Evolutionary conservation across 208 protist genomes (phyloP), one percentile per base, ranked within the genome.

Genomic region (Leishmania martiniquensis): DNA sequence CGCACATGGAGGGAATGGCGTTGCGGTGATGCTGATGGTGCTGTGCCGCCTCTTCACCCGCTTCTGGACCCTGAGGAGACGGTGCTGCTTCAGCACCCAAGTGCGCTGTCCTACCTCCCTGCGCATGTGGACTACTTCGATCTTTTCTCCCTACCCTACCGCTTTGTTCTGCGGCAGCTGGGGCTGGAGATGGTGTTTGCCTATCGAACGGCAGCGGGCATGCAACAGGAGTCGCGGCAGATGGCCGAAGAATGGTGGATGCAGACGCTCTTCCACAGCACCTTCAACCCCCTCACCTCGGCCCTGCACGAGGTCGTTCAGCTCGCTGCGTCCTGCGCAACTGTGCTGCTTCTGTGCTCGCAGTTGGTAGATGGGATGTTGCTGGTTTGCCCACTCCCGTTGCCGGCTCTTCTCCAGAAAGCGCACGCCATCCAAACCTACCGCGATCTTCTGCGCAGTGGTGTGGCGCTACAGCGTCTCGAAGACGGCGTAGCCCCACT

Each of bases 141-240:
- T 59, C 75, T 91, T 32, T 89, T 91, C 59, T 76, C 81, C 20
- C 62, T 75, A 25, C 79, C 81, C 1, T 79, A 83, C 29, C 81
- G 89, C 22, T 91, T 91, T 72, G 78, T 95, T 63, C 83, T 95
- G 72, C 85, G 89, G 39, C 87, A 91, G 62, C 76, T 95, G 13
- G 91, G 91, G 34, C 65, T 95, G 42, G 91, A 95, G 81, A 84
- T 89, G 77, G 80, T 93, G 42, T 93, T 93, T 84, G 91, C 91
- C 12, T 83, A 91, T 62, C 80, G 76, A 44, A 85, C 84, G 0
- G 82, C 86, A 4, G 51, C 57, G 4, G 73, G 75, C 55, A 72
- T 87, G 80, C 74, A 79, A 52, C 83, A 91, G 75, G 52, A 75
- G 25, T 82, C 82, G 32, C 82, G 69, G 25, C 80, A 86, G 65